Base-by-base conservation (phyloP, 139 green algal genomes). In the Closterium sp. region DNA sequence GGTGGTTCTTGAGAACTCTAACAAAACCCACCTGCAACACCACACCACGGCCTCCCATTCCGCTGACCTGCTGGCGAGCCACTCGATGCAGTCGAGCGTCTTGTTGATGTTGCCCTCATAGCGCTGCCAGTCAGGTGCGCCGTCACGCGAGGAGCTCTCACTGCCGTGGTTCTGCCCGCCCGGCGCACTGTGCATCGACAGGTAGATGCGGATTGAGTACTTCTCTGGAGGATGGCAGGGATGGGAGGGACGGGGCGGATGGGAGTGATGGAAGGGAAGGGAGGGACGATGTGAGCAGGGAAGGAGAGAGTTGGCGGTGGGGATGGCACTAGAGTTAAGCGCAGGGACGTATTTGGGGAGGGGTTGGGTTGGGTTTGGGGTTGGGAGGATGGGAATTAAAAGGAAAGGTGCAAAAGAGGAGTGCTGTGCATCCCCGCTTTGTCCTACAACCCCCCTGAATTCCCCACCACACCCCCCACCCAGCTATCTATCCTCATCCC, bases 141-240 rank as follows among this genome's bases (percentile, higher is more conserved):
- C 85, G 85, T 93, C 90, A 0, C 90, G 31, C 4, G 85, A 86
- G 2, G 84, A 70, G 27, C 90, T 85, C 85, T 90, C 85, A 29
- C 21, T 21, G 28, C 90, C 90, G 24, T 85, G 22, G 32, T 93
- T 93, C 31, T 93, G 90, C 21, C 85, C 85, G 29, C 90, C 90
- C 27, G 85, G 85, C n/a, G 90, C 90, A 3, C 21, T 87, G 70
- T 93, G 90, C 90, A 93, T 87, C 0, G 90, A 93, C 31, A 93
- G 85, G 22, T 11, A 91, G 11, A 93, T 91, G 27, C 90, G 85
- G n/a, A 93, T 93, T 10, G 70, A 85, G 32, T 93, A 93, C 32
- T 84, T 93, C 30, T 91, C 90, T 87, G 85, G 27, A 3, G n/a
- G 85, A 24, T 17, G 85, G 85, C 27, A 19, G 28, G 0, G 4